Evolutionary conservation across 139 green algal genomes (phyloP).

Genomic region (Nannochloris sp.): DNA sequence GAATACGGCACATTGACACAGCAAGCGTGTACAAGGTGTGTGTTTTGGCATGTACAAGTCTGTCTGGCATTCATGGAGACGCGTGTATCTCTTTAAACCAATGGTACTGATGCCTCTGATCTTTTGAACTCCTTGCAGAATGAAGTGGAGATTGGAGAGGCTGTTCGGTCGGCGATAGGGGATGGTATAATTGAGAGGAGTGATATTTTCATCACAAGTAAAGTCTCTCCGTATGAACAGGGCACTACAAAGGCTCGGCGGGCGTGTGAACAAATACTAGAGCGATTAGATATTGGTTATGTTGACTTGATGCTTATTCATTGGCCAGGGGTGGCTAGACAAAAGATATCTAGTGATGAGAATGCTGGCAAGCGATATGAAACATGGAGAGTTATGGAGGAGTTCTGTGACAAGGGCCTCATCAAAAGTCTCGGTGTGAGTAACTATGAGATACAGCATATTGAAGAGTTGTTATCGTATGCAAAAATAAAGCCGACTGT

Average conservation of each 20-base stretch:
- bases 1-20: conserved; percentile 63
- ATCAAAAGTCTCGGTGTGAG: conserved; percentile 1
- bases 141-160: conserved; percentile 30
- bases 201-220: conserved; percentile 45
- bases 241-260: conserved; percentile 3
- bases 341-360: conserved; percentile 9
- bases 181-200: neutral
- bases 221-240: conserved; percentile 52
- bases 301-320: conserved; percentile 65
- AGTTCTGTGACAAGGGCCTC: neutral
- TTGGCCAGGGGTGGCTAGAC: conserved; percentile 51
- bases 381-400: conserved; percentile 57
- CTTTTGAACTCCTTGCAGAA: conserved; percentile 25
- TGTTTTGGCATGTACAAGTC: neutral
- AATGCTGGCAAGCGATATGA: conserved; percentile 43
- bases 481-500: conserved; percentile 1
- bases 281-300: conserved; percentile 8
- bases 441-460: conserved; percentile 13
- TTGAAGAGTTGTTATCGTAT: conserved; percentile 6
- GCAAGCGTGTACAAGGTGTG: conserved; percentile 58
- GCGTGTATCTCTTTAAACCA: too few species aligned
- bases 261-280: conserved; percentile 12
- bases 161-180: conserved; percentile 2
- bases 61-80: too few species aligned
- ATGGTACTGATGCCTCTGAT: too few species aligned